These are phyloP conservation scores for Inga laurina DNA, from an alignment of 306 rosid species.

Conservation along the genomic window DNA sequence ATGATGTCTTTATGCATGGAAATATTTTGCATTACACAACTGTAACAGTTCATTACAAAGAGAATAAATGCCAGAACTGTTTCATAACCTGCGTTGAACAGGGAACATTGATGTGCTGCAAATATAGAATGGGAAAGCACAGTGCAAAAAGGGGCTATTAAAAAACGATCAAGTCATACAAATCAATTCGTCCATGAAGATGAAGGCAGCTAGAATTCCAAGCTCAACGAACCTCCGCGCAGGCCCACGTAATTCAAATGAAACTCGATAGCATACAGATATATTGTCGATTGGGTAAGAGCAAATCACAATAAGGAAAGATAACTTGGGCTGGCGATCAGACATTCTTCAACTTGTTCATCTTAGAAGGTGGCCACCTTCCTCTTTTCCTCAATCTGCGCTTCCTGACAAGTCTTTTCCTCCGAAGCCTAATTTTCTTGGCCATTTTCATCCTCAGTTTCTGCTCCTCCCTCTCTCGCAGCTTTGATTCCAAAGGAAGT, in stretches of 20 bases:
- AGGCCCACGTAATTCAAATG: not conserved
- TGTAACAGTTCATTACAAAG: not conserved
- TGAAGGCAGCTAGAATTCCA: slow-evolving; percentile 3
- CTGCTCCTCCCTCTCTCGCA: slow-evolving; percentile 74
- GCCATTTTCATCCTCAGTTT: slow-evolving; percentile 77
- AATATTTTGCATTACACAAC: not conserved
- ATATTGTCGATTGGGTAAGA: not conserved
- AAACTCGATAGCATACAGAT: slow-evolving; percentile 26
- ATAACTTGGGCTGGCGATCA: slow-evolving; percentile 41
- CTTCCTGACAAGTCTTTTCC: slow-evolving; percentile 79
- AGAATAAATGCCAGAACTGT: not conserved
- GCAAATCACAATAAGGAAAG: slow-evolving; percentile 23
- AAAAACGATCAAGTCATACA: not conserved
- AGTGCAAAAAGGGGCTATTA: not conserved
- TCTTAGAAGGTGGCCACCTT: slow-evolving; percentile 94
- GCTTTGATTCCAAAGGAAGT: slow-evolving; percentile 87
- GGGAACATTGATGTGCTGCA: not conserved
- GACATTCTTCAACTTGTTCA: slow-evolving; percentile 85
- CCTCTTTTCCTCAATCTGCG: slow-evolving; percentile 85
- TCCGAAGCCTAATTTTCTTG: slow-evolving; percentile 78
- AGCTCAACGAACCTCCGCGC: not conserved
- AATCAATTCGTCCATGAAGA: slow-evolving; percentile 5
- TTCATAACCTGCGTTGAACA: not conserved
- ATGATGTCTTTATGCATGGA: not conserved
- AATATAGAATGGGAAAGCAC: not conserved